A percentile compares a stretch with the other conserved stretches of the same genome.
phyloP scores from a whole-genome alignment of 192 early-diverging fungal genomes.

The Kappamyces sp. region DNA sequence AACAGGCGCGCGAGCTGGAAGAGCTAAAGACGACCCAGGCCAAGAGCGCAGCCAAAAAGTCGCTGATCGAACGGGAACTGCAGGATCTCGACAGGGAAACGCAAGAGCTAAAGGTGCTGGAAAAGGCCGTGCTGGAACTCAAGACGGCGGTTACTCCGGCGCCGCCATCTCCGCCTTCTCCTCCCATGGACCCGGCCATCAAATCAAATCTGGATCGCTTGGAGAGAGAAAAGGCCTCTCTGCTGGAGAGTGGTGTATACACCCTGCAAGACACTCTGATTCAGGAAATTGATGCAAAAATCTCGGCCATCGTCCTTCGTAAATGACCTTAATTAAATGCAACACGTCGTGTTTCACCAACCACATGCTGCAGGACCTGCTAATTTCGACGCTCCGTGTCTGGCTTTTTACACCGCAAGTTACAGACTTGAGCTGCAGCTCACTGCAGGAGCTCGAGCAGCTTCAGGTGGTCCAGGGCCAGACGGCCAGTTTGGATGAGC shows the following conservation, averaged over 20 bases:
- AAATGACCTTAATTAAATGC: too few relatives aligned
- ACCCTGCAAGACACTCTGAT: slow-evolving; percentile 37
- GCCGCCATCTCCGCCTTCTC: not conserved
- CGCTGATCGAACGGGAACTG: slow-evolving; percentile 15
- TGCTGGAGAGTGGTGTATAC: slow-evolving; percentile 41
- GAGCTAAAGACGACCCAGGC: slow-evolving; percentile 24
- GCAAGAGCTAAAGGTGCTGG: slow-evolving; percentile 18
- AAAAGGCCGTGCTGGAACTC: slow-evolving; percentile 20
- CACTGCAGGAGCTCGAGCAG: too few relatives aligned
- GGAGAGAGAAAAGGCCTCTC: slow-evolving; percentile 32
- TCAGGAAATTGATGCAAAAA: slow-evolving; percentile 29
- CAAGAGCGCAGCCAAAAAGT: slow-evolving; percentile 22
- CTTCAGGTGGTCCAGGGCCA: too few relatives aligned
- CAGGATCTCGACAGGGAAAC: slow-evolving; percentile 7
- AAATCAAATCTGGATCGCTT: slow-evolving; percentile 36
- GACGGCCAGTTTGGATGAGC: too few relatives aligned
- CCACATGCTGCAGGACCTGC: too few relatives aligned
- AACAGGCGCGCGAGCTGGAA: slow-evolving; percentile 20
- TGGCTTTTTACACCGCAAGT: too few relatives aligned
- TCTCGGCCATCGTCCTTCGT: too few relatives aligned
- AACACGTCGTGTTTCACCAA: too few relatives aligned
- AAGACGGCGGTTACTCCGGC: not conserved
- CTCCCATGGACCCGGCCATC: slow-evolving; percentile 23
- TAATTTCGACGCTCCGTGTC: too few relatives aligned
- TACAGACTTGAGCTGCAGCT: too few relatives aligned